phyloP scores from a whole-genome alignment of 768 basidiomycete species.

The Coprinellus micaceus region DNA sequence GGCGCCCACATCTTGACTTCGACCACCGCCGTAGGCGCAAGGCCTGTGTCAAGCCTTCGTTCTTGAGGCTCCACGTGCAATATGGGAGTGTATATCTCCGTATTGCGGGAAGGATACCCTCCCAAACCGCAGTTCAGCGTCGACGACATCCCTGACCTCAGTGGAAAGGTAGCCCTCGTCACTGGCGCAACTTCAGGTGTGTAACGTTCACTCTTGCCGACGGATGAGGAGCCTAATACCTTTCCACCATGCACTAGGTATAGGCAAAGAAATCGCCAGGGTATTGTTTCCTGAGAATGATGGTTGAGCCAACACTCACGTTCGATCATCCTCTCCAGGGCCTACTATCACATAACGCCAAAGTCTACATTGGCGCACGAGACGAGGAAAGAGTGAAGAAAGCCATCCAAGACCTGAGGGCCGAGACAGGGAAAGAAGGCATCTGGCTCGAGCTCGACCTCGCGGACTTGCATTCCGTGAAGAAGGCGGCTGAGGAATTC shows the following conservation, averaged over 20 bases:
- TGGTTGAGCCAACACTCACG: no score
- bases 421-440: conserved; percentile 44
- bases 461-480: conserved; percentile 37
- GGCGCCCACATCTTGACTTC: no score
- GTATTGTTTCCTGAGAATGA: no score
- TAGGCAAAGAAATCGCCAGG: conserved; percentile 61
- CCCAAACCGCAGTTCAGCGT: conserved; percentile 27
- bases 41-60: no score
- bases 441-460: conserved; percentile 42
- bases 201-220: neutral
- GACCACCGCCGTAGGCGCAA: no score
- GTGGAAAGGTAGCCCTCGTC: conserved; percentile 36
- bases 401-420: conserved; percentile 52
- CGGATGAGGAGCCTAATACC: no score
- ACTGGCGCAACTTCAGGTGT: conserved; percentile 30
- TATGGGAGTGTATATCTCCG: no score
- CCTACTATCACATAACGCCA: conserved; percentile 58
- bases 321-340: conserved; percentile 29
- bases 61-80: no score
- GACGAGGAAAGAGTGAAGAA: conserved; percentile 38
- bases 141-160: conserved; percentile 45
- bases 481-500: conserved; percentile 18
- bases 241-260: conserved; percentile 31
- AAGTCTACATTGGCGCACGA: conserved; percentile 59
- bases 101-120: no score